Conservation (phyloP, 2,329 filamentous ascomycete species). For the Emmonsiellopsis sp. region DNA sequence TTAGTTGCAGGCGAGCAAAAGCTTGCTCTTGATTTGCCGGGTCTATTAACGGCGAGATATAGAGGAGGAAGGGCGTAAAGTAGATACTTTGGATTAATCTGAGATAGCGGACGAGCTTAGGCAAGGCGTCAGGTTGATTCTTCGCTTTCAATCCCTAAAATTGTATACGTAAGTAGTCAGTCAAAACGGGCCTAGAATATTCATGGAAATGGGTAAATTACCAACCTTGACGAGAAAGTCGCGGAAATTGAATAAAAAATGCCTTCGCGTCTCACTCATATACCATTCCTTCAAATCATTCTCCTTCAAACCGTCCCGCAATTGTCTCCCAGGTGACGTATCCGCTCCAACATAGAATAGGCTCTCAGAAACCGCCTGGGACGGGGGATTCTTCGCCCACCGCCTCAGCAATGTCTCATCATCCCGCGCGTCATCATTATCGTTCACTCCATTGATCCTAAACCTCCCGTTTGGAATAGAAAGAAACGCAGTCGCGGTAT, state of each 20-base stretch:
- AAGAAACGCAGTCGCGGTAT: slow-evolving; percentile 31
- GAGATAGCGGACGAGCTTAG: slow-evolving; percentile 26
- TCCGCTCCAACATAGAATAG: slow-evolving; percentile 24
- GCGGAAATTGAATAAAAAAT: slow-evolving; percentile 33
- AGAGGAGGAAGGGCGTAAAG: slow-evolving; percentile 26
- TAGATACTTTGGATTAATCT: slow-evolving; percentile 30
- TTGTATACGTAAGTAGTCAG: not conserved
- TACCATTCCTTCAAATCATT: slow-evolving; percentile 35
- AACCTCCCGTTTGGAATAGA: slow-evolving; percentile 29
- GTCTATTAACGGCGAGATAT: slow-evolving; percentile 23
- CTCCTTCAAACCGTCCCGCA: slow-evolving; percentile 13
- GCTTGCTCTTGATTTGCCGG: slow-evolving; percentile 19
- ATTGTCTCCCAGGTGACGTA: slow-evolving; percentile 11
- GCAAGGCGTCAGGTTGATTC: slow-evolving; percentile 19
- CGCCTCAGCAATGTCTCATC: slow-evolving; percentile 20
- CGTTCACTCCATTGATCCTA: not conserved
- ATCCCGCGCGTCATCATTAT: slow-evolving; percentile 11
- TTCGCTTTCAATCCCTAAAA: slow-evolving; percentile 19
- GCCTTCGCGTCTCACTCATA: slow-evolving; percentile 32
- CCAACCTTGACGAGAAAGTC: slow-evolving; percentile 25
- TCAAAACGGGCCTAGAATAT: not conserved
- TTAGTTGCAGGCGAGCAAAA: slow-evolving; percentile 30
- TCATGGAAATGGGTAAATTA: not conserved
- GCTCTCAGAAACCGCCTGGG: slow-evolving; percentile 23
- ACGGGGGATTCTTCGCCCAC: slow-evolving; percentile 23